phyloP scores from a whole-genome alignment of 1,284 basidiomycete species.

The Phaffia rhodozyma region DNA sequence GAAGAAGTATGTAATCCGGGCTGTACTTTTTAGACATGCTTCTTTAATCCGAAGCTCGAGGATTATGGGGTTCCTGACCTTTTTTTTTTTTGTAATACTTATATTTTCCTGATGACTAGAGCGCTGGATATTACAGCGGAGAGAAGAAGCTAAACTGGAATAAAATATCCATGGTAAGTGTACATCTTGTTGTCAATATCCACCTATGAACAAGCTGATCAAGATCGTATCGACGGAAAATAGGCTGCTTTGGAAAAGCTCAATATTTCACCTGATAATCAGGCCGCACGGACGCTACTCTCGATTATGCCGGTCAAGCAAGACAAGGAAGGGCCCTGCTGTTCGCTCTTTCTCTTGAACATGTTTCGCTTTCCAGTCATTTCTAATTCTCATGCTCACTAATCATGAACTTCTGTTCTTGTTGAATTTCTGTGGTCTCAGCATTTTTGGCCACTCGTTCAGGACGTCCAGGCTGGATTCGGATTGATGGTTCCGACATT shows the following conservation, averaged over 20 bases:
- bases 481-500: constrained; percentile 23
- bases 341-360: constrained; percentile 17
- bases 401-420: background rate
- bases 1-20: constrained; percentile 28
- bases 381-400: background rate
- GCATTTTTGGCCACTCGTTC: constrained; percentile 25
- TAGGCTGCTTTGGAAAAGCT: constrained; percentile 22
- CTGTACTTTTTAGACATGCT: no score
- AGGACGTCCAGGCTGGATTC: constrained; percentile 24
- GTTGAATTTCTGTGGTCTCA: background rate
- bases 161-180: constrained; percentile 20
- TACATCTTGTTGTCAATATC: background rate
- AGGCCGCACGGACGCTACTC: constrained; percentile 19
- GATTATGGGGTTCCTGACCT: background rate
- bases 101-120: constrained; percentile 7
- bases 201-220: background rate
- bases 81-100: background rate
- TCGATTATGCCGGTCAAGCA: constrained; percentile 16
- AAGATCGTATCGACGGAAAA: background rate
- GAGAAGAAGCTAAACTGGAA: constrained; percentile 22
- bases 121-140: constrained; percentile 23
- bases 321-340: constrained; percentile 20
- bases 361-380: background rate
- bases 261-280: constrained; percentile 19
- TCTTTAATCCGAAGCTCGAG: no score